phyloP scores from a whole-genome alignment of 2,329 filamentous ascomycete genomes.

The Diaporthe ampelina region DNA sequence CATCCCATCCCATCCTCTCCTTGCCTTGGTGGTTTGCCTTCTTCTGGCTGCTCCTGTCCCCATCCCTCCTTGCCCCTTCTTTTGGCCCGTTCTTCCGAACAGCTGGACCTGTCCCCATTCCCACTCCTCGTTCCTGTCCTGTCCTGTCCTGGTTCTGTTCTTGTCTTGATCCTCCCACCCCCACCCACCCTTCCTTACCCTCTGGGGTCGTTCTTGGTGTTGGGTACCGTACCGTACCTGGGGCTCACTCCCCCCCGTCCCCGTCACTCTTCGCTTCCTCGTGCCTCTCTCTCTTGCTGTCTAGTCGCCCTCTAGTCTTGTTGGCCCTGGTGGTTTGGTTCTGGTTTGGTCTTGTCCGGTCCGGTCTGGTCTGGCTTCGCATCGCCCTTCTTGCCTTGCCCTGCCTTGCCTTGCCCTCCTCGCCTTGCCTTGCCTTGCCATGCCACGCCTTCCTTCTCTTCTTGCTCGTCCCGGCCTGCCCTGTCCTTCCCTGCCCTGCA shows the following conservation, averaged over 20 bases:
- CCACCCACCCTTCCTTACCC: neutral
- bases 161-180: constrained; percentile 16
- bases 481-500: constrained; percentile 14
- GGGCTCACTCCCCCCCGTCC: neutral
- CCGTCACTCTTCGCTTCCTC: neutral
- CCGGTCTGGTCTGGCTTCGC: constrained; percentile 11
- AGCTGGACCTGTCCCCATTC: constrained; percentile 29
- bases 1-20: constrained; percentile 21
- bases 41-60: neutral
- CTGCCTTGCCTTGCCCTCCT: constrained; percentile 3
- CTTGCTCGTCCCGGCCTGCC: neutral
- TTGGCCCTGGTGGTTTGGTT: constrained; percentile 31
- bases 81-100: constrained; percentile 11
- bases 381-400: too few relatives aligned
- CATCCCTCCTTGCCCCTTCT: neutral
- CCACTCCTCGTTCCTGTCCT: constrained; percentile 15
- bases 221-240: too few relatives aligned
- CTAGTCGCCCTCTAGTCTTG: constrained; percentile 12
- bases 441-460: constrained; percentile 40
- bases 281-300: neutral
- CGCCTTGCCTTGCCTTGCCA: constrained; percentile 6
- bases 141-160: neutral
- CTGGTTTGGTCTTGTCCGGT: constrained; percentile 19
- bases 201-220: constrained; percentile 3
- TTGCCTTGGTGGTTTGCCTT: constrained; percentile 12